Percentiles rank a stretch among this genome's conserved stretches.
phyloP scores from a whole-genome alignment of 1,284 basidiomycete genomes.

The Microbotryum intermedium region DNA sequence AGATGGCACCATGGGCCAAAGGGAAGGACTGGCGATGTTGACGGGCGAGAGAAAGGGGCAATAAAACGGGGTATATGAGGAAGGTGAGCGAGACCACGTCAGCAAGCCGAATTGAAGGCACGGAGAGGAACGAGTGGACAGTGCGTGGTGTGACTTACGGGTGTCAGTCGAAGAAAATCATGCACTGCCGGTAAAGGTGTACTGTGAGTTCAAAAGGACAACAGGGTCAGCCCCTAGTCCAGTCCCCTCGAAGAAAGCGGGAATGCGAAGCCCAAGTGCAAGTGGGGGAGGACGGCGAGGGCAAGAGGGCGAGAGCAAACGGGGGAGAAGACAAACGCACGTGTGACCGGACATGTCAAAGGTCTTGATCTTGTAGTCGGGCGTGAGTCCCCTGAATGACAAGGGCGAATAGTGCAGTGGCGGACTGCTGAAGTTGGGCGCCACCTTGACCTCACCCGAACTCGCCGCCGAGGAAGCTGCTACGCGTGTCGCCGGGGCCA shows the following conservation, averaged over 20 bases:
- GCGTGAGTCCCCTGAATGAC: slow-evolving; percentile 24
- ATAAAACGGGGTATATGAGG: neutral
- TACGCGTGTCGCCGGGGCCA: no score
- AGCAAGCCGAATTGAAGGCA: neutral
- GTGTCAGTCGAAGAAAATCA: slow-evolving; percentile 34
- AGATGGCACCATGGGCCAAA: slow-evolving; percentile 35
- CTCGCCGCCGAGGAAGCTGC: no score
- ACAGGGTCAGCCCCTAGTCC: neutral
- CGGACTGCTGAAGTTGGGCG: no score
- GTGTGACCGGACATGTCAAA: slow-evolving; percentile 28
- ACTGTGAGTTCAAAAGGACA: neutral
- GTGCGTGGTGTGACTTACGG: slow-evolving; percentile 7
- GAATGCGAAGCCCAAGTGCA: neutral
- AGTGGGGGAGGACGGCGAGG: neutral
- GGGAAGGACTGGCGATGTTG: slow-evolving; percentile 19
- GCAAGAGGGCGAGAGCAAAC: neutral
- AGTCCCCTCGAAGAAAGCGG: no score
- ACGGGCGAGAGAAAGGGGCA: neutral
- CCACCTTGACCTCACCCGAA: no score
- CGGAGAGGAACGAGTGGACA: neutral
- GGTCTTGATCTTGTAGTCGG: slow-evolving; percentile 10
- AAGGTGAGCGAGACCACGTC: neutral
- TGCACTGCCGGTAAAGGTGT: slow-evolving; percentile 31
- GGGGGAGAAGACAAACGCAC: slow-evolving; percentile 6
- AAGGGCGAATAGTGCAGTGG: slow-evolving; percentile 10